Evolutionary conservation across 345 rosid genomes (phyloP), one percentile per base, ranked within the genome.

Genomic region (Excoecaria agallocha): DNA sequence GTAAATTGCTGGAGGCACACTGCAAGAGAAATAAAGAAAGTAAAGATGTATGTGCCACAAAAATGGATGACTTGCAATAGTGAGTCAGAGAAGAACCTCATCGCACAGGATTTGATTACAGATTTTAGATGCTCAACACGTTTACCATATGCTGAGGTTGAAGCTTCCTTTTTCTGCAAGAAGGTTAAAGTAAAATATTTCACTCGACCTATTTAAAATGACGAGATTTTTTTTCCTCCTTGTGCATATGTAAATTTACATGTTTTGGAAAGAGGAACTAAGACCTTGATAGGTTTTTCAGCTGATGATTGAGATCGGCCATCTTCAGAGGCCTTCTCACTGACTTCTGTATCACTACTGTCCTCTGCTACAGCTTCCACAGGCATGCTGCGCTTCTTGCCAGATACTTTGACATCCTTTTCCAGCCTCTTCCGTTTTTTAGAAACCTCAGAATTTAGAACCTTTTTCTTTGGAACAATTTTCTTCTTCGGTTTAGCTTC

Each of bases 101-200:
- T 87, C 60, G 89, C 97, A 61, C 97, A 94, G 65, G 92, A 87
- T 83, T 91, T 94, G 72, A 93, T 89, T 65, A 91, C 82, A 74
- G 93, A 86, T 87, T 86, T 95, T 5, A 95, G 89, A 82, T 87
- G 94, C 78, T 90, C 96, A 73, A 93, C 98, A 1, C 62, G 84
- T 82, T 90, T 91, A 59, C 98, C 99, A 66, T 95, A 90, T 63
- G 76, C 79, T 16, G 93, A 82, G 52, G 88, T 79, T 56, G 84
- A 66, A 80, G 81, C 79, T 82, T 89, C 94, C 88, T 89, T 93
- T 81, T 82, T 84, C 93, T 89, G 91, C 86, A 80, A 76, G 41
- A 80, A 46, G 20, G 74, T 59, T 73, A 37, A 62, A 72, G 63
- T 48, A 46, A 63, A 56, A 54, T 66, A 71, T 54, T 75, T 55